Base-by-base conservation (phyloP, 805 yeast species). In the Saitoella complicata region DNA sequence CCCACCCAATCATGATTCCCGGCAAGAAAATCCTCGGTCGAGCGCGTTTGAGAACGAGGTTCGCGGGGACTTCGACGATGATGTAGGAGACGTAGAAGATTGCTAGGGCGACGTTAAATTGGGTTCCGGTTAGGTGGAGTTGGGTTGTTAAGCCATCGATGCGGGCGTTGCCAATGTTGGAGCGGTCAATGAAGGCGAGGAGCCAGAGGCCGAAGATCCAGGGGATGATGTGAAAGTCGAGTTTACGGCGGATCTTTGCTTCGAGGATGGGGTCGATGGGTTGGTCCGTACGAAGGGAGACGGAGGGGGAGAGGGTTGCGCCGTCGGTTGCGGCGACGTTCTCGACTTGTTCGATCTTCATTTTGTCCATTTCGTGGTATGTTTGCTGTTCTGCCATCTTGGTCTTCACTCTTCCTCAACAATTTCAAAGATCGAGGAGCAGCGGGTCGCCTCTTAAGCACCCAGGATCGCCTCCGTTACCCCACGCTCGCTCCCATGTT, bases 1-100 rank as follows among this genome's bases (percentile, higher is more conserved):
- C 75, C 76, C 76, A 72, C 10, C 57, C 46, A 4, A 70, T 60
- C 71, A 73, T 69, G 38, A 73, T 64, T 31, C 58, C 48, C 0
- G 76, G 62, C 41, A 72, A 64, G 49, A 68, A 73, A 32, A 68
- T 51, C 1, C 73, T 63, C 4, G 61, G 58, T 1, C 75, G 77
- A 43, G 63, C 49, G n/a, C 48, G 44, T 39, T 47, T 48, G 49
- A 49, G 49, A 44, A 49, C 41, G 33, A 49, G 49, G 21, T 21
- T 21, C 9, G 51, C 52, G n/a, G 49, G 42, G 51, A 51, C 48
- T 21, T 49, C 52, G 31, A 49, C 48, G 4, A 41, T 36, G 30
- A 51, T 43, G 40, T 51, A 51, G 9, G 54, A 44, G 7, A 51
- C 44, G 40, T 51, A 51, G 34, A 51, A 51, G 6, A 50, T 52